Evolutionary conservation across 2,329 filamentous ascomycete species (phyloP).

Genomic region (Alternaria longipes): DNA sequence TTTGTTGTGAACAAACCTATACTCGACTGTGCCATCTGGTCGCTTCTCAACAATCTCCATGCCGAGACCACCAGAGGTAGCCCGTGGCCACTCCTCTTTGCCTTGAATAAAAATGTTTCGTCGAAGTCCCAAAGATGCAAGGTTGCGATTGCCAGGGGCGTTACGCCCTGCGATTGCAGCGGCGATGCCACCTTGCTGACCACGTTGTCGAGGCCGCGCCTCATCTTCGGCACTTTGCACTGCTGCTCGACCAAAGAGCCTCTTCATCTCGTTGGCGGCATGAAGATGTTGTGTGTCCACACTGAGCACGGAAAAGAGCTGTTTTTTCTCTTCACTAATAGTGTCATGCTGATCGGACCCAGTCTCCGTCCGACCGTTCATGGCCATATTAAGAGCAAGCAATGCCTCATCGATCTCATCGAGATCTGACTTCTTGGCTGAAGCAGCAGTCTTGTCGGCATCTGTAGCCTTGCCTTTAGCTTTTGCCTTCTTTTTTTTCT

Average conservation of each 20-base stretch:
- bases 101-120: conserved; percentile 87
- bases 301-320: conserved; percentile 63
- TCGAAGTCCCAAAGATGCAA: conserved; percentile 75
- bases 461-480: conserved; percentile 59
- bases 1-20: conserved; percentile 78
- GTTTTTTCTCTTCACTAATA: conserved; percentile 54
- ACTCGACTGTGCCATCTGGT: conserved; percentile 71
- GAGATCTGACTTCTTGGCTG: conserved; percentile 48
- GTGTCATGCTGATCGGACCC: conserved; percentile 28
- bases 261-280: conserved; percentile 89
- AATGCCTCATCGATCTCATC: conserved; percentile 75
- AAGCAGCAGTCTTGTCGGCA: conserved; percentile 23
- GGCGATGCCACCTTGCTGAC: conserved; percentile 67
- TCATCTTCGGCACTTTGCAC: conserved; percentile 66
- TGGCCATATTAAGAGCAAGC: conserved; percentile 61
- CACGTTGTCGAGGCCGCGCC: conserved; percentile 58
- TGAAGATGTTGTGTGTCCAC: conserved; percentile 79
- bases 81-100: conserved; percentile 85
- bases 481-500: conserved; percentile 69
- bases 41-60: conserved; percentile 75
- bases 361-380: conserved; percentile 27
- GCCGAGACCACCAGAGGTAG: conserved; percentile 79
- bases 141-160: conserved; percentile 65
- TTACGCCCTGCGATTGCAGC: conserved; percentile 65
- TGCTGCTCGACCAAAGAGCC: conserved; percentile 72